Evolutionary conservation across 2,329 filamentous ascomycete species (phyloP).

Genomic region (Aspergillus latus): DNA sequence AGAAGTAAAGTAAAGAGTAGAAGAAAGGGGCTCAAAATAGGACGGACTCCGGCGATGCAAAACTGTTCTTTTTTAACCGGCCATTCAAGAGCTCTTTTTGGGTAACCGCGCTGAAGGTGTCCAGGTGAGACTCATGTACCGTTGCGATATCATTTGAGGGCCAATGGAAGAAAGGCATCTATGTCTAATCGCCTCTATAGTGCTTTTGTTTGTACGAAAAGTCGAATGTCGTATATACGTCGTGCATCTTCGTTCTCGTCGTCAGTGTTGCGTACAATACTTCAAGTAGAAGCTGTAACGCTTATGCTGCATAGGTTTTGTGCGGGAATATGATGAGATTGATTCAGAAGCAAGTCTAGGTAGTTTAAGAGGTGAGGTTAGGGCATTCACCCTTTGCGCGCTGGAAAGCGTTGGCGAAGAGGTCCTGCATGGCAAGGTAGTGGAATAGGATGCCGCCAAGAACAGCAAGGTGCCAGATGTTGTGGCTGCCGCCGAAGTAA

Average conservation of each 20-base stretch:
- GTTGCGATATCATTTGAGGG: neutral
- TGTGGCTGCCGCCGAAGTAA: conserved; percentile 92
- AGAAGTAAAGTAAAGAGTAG: neutral
- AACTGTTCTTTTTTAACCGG: neutral
- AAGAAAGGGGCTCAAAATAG: neutral
- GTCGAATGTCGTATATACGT: conserved; percentile 6
- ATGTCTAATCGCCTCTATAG: conserved; percentile 2
- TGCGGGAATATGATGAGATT: neutral
- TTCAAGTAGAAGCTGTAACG: neutral
- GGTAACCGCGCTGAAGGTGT: neutral
- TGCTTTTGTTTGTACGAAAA: conserved; percentile 1
- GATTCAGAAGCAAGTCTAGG: neutral
- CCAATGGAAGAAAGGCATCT: neutral
- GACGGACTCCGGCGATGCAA: conserved; percentile 5
- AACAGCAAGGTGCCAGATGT: conserved; percentile 95
- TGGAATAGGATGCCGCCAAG: conserved; percentile 96
- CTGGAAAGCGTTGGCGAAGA: conserved; percentile 77
- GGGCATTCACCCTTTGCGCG: conserved; percentile 58
- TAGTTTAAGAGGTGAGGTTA: conserved; percentile 27
- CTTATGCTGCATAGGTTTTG: neutral
- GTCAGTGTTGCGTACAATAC: neutral
- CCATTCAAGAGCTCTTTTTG: neutral
- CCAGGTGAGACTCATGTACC: neutral
- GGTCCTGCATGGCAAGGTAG: conserved; percentile 92
- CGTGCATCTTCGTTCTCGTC: neutral